phyloP scores from a whole-genome alignment of 83 land plant species.

The Diphasiastrum complanatum region DNA sequence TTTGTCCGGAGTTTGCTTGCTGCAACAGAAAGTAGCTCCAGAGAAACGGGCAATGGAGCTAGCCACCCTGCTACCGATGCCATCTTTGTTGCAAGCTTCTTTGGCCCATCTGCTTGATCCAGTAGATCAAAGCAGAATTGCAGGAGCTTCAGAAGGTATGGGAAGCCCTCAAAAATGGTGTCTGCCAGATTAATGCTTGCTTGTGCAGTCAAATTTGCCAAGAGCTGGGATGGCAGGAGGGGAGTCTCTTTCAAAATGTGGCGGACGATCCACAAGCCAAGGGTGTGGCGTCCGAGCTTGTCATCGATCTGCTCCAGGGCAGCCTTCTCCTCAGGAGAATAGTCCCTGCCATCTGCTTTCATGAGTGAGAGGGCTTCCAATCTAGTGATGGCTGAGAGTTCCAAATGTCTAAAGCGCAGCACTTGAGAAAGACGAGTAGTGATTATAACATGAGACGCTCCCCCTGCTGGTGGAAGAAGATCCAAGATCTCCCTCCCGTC shows the following conservation, averaged over 20 bases:
- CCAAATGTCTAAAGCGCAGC: conserved; percentile 48
- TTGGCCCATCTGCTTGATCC: conserved; percentile 32
- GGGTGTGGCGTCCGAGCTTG: conserved; percentile 46
- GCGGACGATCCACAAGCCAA: conserved; percentile 60
- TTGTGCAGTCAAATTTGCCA: conserved; percentile 45
- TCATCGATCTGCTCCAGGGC: conserved; percentile 57
- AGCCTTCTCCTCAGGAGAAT: conserved; percentile 46
- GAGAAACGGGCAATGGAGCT: conserved; percentile 63
- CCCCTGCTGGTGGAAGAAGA: conserved; percentile 65
- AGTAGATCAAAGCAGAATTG: conserved; percentile 46
- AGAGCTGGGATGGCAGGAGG: conserved; percentile 54
- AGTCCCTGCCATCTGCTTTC: conserved; percentile 44
- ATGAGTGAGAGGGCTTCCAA: conserved; percentile 54
- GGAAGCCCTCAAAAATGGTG: conserved; percentile 42
- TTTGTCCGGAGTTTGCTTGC: conserved; percentile 24
- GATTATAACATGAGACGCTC: conserved; percentile 74
- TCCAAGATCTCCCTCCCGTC: conserved; percentile 71
- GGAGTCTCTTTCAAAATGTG: conserved; percentile 53
- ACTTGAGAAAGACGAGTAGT: conserved; percentile 61
- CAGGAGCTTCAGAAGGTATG: conserved; percentile 56
- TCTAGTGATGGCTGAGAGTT: conserved; percentile 41
- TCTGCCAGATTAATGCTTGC: conserved; percentile 46
- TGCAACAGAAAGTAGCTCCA: conserved; percentile 44
- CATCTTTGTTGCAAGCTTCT: conserved; percentile 60
- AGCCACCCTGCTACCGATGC: conserved; percentile 72